Conservation (phyloP, 108 stramenopile species). For the Nitzschia sp. region DNA sequence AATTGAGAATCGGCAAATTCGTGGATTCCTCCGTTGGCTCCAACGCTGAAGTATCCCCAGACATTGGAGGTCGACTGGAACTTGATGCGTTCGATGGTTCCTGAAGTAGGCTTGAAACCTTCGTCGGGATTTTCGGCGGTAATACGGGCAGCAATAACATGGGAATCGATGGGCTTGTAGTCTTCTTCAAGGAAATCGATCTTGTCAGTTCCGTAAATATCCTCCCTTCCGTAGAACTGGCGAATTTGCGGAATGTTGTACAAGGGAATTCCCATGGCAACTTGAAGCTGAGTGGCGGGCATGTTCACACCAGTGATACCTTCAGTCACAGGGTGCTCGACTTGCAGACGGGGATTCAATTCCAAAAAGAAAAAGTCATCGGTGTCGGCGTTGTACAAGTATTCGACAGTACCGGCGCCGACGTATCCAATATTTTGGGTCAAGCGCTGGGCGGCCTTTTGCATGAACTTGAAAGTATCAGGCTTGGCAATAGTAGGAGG, state of each 20-base stretch:
- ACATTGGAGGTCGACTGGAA: constrained; percentile 97
- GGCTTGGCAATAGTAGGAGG: constrained; percentile 88
- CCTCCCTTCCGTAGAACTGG: constrained; percentile 77
- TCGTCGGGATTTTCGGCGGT: constrained; percentile 99
- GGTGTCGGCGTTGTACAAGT: constrained; percentile 93
- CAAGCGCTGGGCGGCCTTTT: constrained; percentile 91
- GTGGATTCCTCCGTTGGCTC: constrained; percentile 97
- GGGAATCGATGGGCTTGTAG: constrained; percentile 81
- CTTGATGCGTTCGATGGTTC: constrained; percentile 96
- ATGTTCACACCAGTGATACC: constrained; percentile 90
- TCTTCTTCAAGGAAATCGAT: constrained; percentile 94
- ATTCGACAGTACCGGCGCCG: constrained; percentile 99
- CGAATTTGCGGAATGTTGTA: constrained; percentile 93
- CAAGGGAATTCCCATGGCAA: constrained; percentile 98
- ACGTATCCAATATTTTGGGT: constrained; percentile 95
- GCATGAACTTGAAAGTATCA: constrained; percentile 92
- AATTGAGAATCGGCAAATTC: constrained; percentile 99
- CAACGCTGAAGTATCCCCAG: constrained; percentile 98
- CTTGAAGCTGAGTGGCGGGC: constrained; percentile 94
- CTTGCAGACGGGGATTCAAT: constrained; percentile 98
- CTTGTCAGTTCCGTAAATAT: constrained; percentile 69
- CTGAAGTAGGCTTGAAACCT: constrained; percentile 98
- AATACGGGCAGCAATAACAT: constrained; percentile 98
- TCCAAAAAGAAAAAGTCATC: constrained; percentile 97
- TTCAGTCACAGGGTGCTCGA: constrained; percentile 96